A percentile compares a stretch with the other conserved stretches of the same genome.
phyloP scores from a whole-genome alignment of 345 rosid species.

The Eutrema yunnanense region DNA sequence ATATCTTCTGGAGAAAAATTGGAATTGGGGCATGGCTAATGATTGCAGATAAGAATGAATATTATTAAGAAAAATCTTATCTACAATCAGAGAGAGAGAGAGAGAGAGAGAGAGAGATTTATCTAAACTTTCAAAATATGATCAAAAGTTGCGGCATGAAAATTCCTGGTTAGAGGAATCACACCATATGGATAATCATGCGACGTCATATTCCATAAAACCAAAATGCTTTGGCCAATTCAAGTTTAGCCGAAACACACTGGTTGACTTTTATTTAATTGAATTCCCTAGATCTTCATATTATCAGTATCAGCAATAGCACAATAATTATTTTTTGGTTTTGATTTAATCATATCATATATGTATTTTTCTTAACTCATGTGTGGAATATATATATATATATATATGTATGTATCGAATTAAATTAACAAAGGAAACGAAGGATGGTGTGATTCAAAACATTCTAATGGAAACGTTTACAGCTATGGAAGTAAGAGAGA shows the following conservation, averaged over 20 bases:
- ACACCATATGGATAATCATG: too few species aligned
- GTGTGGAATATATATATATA: neutral
- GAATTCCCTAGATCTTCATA: too few species aligned
- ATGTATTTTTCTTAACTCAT: neutral
- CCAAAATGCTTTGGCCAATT: neutral
- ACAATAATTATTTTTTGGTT: neutral
- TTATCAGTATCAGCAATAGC: too few species aligned
- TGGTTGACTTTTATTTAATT: too few species aligned
- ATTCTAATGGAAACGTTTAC: neutral
- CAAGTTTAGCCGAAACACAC: neutral
- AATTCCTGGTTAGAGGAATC: too few species aligned
- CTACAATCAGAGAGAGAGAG: too few species aligned
- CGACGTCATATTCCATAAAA: neutral
- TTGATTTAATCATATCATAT: too few species aligned
- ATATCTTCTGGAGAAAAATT: neutral
- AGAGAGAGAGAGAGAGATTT: neutral
- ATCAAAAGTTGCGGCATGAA: too few species aligned
- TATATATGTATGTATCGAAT: neutral
- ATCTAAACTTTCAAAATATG: too few species aligned
- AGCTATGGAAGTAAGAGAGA: slow-evolving; percentile 12
- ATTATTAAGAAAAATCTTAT: too few species aligned
- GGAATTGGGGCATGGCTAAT: neutral
- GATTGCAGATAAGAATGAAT: neutral
- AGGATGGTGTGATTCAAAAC: neutral
- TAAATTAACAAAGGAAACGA: neutral